phyloP scores from a whole-genome alignment of 1,139 yeast genomes.

The Oligophagozyma castellii region DNA sequence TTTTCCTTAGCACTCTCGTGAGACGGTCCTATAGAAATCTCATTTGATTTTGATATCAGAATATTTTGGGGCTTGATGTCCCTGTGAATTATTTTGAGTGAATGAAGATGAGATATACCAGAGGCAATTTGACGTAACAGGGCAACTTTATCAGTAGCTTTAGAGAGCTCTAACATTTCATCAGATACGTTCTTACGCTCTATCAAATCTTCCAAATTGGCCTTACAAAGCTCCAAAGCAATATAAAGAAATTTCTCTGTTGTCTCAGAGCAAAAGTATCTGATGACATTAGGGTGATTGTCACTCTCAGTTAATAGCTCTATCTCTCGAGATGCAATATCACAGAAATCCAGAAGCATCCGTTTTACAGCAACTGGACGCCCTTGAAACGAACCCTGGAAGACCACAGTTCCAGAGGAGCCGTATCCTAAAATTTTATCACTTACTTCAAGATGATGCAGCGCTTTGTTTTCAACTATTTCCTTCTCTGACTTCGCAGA shows the following conservation, averaged over 20 bases:
- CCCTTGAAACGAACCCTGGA: conserved; percentile 76
- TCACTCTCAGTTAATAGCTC: conserved; percentile 82
- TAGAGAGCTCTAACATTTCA: conserved; percentile 24
- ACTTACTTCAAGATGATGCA: conserved; percentile 47
- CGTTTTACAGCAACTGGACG: conserved; percentile 94
- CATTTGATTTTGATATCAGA: conserved; percentile 61
- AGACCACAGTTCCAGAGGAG: conserved; percentile 92
- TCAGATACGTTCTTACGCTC: conserved; percentile 34
- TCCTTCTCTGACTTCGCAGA: conserved; percentile 85
- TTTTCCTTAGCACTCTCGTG: conserved; percentile 8
- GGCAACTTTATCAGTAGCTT: conserved; percentile 34
- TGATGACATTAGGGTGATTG: conserved; percentile 87
- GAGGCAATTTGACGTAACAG: conserved; percentile 66
- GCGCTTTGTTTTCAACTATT: conserved; percentile 29
- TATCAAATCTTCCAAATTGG: conserved; percentile 76
- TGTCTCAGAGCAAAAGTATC: conserved; percentile 85
- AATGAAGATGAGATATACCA: conserved; percentile 80
- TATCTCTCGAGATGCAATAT: conserved; percentile 92
- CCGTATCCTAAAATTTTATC: conserved; percentile 82
- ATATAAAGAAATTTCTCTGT: conserved; percentile 80
- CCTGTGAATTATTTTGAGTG: conserved; percentile 85
- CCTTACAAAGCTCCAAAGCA: conserved; percentile 83
- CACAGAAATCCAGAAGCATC: conserved; percentile 85
- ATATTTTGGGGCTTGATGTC: conserved; percentile 96
- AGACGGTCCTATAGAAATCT: conserved; percentile 9